These are phyloP conservation scores for Persicaria maculosa DNA, from an alignment of 148 eudicot species.

Conservation along the genomic window DNA sequence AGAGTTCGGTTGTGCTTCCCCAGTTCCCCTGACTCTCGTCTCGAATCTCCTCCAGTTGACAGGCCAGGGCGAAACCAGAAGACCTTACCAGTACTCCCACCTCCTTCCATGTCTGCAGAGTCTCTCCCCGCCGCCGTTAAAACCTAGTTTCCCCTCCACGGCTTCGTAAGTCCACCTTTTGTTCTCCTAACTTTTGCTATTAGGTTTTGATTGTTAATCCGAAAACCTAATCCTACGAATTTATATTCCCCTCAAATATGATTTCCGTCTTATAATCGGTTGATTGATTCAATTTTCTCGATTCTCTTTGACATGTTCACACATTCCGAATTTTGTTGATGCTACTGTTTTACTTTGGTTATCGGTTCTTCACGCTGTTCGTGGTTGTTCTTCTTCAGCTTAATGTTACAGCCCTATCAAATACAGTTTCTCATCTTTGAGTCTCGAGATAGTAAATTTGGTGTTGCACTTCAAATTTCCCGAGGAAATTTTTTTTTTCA, in stretches of 20 bases:
- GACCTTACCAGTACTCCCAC: no score
- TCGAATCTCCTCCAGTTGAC: no score
- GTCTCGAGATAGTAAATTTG: neutral
- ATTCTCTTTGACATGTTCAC: neutral
- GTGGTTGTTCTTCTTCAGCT: neutral
- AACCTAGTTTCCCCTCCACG: no score
- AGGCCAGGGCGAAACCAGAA: no score
- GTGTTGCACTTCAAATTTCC: neutral
- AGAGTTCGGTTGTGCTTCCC: no score
- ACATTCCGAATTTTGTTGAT: neutral
- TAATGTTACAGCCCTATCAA: neutral
- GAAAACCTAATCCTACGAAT: slow-evolving; percentile 1
- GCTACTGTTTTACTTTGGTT: neutral
- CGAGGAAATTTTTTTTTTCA: neutral
- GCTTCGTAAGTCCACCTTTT: neutral
- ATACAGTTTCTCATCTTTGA: neutral
- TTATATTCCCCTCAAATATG: neutral
- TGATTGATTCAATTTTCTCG: neutral
- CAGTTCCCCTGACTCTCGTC: no score
- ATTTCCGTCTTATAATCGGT: neutral
- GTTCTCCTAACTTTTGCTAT: neutral
- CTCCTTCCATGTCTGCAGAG: no score
- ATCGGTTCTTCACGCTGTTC: no score
- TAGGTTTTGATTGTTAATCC: neutral
- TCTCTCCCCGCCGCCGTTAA: no score